phyloP scores from a whole-genome alignment of 371 early-diverging fungal genomes.

The Mortierella sp. region DNA sequence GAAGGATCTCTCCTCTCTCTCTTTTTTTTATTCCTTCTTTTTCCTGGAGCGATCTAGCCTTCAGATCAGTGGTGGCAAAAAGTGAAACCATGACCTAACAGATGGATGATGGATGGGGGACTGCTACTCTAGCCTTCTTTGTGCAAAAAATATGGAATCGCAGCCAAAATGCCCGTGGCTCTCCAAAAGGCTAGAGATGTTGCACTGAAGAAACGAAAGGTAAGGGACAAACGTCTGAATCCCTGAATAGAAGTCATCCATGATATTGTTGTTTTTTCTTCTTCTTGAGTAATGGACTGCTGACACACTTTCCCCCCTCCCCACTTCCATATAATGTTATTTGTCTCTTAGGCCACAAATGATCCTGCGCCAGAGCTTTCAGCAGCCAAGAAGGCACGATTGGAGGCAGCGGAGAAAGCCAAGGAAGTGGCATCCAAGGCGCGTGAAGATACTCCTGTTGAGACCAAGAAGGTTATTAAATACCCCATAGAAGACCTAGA shows the following conservation, averaged over 20 bases:
- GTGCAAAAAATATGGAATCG: slow-evolving; percentile 60
- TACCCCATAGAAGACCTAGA: slow-evolving; percentile 74
- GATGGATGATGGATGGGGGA: no score
- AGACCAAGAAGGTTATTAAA: slow-evolving; percentile 56
- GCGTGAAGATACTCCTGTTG: slow-evolving; percentile 46
- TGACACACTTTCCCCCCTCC: no score
- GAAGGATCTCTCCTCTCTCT: no score
- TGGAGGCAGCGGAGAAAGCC: slow-evolving; percentile 57
- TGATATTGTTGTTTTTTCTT: no score
- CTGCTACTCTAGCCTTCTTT: slow-evolving; percentile 56
- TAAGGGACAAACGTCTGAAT: slow-evolving; percentile 13
- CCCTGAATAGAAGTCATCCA: no score
- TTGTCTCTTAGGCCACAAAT: slow-evolving; percentile 28
- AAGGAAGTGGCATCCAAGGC: slow-evolving; percentile 32
- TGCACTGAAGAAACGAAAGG: slow-evolving; percentile 59
- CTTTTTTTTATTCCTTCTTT: no score
- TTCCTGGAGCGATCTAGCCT: no score
- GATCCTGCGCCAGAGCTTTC: slow-evolving; percentile 49
- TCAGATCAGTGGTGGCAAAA: no score
- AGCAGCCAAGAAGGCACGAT: slow-evolving; percentile 53
- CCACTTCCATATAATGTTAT: not conserved
- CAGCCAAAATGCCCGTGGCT: slow-evolving; percentile 59
- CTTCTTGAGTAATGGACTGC: no score
- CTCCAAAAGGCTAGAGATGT: slow-evolving; percentile 58
- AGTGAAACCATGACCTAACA: no score